A percentile compares a stretch with the other conserved stretches of the same genome.
These are phyloP conservation scores for Monosporozyma servazzii DNA, from an alignment of 805 yeast species.

Conservation along the genomic window DNA sequence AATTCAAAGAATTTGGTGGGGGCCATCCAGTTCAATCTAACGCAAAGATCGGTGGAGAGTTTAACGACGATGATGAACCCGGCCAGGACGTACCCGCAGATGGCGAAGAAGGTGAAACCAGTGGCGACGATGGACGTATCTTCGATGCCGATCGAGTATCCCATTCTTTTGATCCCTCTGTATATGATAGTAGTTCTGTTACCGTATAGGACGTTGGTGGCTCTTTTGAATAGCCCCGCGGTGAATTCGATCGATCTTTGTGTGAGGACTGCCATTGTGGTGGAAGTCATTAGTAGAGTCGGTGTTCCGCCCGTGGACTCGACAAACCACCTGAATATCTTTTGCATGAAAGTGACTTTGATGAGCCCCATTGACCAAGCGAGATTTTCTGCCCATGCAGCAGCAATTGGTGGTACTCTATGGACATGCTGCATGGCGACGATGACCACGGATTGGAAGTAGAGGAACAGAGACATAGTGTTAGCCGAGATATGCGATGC, in stretches of 20 bases:
- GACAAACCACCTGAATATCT: conserved; percentile 74
- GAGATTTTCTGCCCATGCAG: conserved; percentile 85
- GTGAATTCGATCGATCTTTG: conserved; percentile 39
- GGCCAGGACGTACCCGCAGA: conserved; percentile 70
- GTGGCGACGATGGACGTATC: conserved; percentile 75
- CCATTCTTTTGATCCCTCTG: conserved; percentile 82
- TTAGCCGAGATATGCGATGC: conserved; percentile 90
- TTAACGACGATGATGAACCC: conserved; percentile 49
- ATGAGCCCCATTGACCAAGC: conserved; percentile 96
- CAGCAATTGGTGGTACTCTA: conserved; percentile 83
- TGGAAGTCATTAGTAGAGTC: conserved; percentile 51
- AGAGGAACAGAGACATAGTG: conserved; percentile 72
- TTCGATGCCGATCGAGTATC: conserved; percentile 68
- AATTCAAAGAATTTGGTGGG: conserved; percentile 40
- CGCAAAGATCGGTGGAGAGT: conserved; percentile 39
- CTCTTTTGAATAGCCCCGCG: conserved; percentile 30
- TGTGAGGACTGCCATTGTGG: conserved; percentile 60
- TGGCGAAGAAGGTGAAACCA: conserved; percentile 74
- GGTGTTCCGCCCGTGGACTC: conserved; percentile 89
- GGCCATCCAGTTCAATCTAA: conserved; percentile 40
- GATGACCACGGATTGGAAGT: conserved; percentile 83
- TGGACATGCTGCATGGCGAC: conserved; percentile 81
- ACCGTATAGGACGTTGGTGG: conserved; percentile 36
- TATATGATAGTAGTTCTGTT: conserved; percentile 54
- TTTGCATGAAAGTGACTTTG: conserved; percentile 71